Conservation (phyloP, 352 stramenopile genomes). For the Globisporangium spinosum region DNA sequence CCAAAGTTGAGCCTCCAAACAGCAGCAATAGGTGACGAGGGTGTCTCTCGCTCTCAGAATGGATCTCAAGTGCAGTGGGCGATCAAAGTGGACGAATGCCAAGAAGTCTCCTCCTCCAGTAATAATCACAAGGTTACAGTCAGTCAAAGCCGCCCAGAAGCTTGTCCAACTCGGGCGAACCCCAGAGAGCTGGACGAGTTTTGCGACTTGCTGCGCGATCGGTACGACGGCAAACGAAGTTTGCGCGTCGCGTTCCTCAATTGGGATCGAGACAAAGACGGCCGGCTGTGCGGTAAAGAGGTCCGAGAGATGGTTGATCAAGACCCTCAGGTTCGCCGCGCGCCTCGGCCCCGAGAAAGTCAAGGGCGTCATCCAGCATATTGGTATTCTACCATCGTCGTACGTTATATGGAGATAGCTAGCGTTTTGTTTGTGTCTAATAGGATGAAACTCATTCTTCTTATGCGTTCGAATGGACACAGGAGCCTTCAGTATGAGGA, state of each 20-base stretch:
- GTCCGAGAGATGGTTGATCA: constrained; percentile 54
- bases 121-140: not conserved
- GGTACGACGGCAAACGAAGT: constrained; percentile 56
- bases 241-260: constrained; percentile 51
- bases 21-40: not conserved
- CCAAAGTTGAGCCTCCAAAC: constrained; percentile 7
- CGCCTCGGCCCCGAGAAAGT: constrained; percentile 35
- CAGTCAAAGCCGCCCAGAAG: not conserved
- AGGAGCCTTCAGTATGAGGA: constrained; percentile 47
- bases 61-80: constrained; percentile 37
- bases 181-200: constrained; percentile 30
- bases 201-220: constrained; percentile 39
- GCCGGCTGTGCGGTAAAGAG: constrained; percentile 30
- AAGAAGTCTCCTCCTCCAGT: not conserved
- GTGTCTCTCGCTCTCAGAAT: not conserved
- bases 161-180: not conserved
- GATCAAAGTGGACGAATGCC: constrained; percentile 21
- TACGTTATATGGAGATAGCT: constrained; percentile 11
- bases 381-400: constrained; percentile 26
- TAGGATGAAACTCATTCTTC: not conserved
- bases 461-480: not conserved
- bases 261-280: constrained; percentile 59
- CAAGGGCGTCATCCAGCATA: constrained; percentile 34
- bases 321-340: constrained; percentile 33
- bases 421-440: not conserved